These are phyloP conservation scores for Coccomyxa sp. DNA, from an alignment of 139 green algal genomes.

Conservation along the genomic window DNA sequence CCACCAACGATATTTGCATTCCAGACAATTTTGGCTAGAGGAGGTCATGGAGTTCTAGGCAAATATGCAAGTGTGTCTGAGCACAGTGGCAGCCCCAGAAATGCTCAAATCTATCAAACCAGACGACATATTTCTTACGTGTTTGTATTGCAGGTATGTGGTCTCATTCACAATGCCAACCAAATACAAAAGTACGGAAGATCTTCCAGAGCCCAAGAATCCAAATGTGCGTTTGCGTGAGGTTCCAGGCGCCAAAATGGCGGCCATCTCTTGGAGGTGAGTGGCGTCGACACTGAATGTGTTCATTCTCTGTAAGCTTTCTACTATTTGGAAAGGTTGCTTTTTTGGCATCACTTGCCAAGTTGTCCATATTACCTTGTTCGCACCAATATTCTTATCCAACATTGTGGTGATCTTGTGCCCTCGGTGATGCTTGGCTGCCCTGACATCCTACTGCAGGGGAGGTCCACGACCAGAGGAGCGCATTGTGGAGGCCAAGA, in stretches of 20 bases:
- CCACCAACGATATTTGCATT: neutral
- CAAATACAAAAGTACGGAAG: conserved; percentile 46
- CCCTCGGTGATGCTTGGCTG: neutral
- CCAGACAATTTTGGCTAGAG: neutral
- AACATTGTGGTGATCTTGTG: neutral
- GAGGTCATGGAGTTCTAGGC: too few relatives aligned
- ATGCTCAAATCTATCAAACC: too few relatives aligned
- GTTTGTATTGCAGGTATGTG: conserved; percentile 9
- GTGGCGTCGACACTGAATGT: neutral
- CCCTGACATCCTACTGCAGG: neutral
- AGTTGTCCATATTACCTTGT: neutral
- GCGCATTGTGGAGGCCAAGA: conserved; percentile 2
- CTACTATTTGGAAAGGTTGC: too few relatives aligned
- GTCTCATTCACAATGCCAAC: conserved; percentile 65
- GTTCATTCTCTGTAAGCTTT: neutral
- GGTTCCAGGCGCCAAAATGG: conserved; percentile 38
- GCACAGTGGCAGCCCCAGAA: too few relatives aligned
- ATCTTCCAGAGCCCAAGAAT: conserved; percentile 54
- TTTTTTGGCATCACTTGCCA: too few relatives aligned
- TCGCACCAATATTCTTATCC: neutral
- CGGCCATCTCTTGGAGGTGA: conserved; percentile 41
- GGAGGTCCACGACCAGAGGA: conserved; percentile 1
- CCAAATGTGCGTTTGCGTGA: conserved; percentile 34
- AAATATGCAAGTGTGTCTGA: too few relatives aligned
- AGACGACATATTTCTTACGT: too few relatives aligned